Percentiles rank a stretch among this genome's conserved stretches.
Evolutionary conservation across 306 rosid genomes (phyloP).

Genomic region (Acmispon strigosus): DNA sequence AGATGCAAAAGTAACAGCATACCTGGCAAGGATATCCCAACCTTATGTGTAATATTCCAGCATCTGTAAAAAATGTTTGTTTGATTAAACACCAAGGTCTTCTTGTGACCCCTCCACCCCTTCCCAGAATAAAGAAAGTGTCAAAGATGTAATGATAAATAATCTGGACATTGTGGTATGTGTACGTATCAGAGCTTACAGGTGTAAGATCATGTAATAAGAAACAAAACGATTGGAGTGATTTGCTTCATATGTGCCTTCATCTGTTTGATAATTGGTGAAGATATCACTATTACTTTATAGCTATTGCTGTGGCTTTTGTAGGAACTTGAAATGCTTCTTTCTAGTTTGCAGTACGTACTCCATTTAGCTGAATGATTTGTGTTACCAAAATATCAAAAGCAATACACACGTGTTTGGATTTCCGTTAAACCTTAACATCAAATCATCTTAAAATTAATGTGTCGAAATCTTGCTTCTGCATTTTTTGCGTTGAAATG

Average conservation of each 20-base stretch:
- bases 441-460: too few species aligned
- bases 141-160: not conserved
- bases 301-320: not conserved
- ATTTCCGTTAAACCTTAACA: too few species aligned
- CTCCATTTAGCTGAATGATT: not conserved
- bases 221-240: conserved; percentile 7
- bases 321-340: not conserved
- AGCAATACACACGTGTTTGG: not conserved
- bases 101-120: not conserved
- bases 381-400: not conserved
- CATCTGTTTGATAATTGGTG: not conserved
- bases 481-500: too few species aligned
- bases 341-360: not conserved
- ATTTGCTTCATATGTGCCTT: not conserved
- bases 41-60: conserved; percentile 22
- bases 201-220: conserved; percentile 18
- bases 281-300: not conserved
- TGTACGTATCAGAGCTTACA: conserved; percentile 21
- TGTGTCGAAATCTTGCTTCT: too few species aligned
- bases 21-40: conserved; percentile 13
- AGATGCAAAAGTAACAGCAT: conserved; percentile 30
- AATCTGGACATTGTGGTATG: not conserved
- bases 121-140: not conserved
- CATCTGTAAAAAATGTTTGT: conserved; percentile 25
- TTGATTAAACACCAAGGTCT: not conserved